phyloP scores from a whole-genome alignment of 208 protist species.

The Porcisia hertigi region DNA sequence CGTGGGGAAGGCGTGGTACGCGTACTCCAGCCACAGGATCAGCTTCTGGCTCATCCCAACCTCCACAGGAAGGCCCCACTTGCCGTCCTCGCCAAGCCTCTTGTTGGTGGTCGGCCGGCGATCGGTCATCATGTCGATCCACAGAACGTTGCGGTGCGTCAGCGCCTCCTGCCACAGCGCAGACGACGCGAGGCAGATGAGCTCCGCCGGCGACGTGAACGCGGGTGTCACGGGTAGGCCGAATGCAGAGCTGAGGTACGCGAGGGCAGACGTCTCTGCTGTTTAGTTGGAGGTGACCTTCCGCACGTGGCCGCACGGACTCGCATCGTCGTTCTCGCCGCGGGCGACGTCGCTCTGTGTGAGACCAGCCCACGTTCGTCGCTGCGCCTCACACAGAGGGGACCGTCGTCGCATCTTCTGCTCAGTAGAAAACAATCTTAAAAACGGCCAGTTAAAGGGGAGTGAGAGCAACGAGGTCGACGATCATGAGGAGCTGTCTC shows the following conservation, averaged over 20 bases:
- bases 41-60: conserved; percentile 49
- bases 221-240: not conserved
- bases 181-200: conserved; percentile 23
- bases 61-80: conserved; percentile 37
- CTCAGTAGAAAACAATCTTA: conserved; percentile 44
- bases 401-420: conserved; percentile 7
- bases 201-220: not conserved
- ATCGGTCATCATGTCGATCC: conserved; percentile 36
- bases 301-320: not conserved
- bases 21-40: conserved; percentile 40
- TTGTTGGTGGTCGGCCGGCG: conserved; percentile 24
- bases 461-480: not conserved
- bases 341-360: conserved; percentile 33
- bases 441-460: conserved; percentile 27
- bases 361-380: conserved; percentile 43
- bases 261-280: not conserved
- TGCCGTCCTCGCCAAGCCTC: conserved; percentile 9
- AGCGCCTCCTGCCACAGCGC: too few species aligned
- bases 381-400: conserved; percentile 36
- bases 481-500: not conserved
- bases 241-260: not conserved
- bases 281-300: not conserved
- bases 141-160: conserved; percentile 31
- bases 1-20: conserved; percentile 35
- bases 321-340: conserved; percentile 10